Base-by-base conservation (phyloP, 257 asterid genomes). In the Gentiana macrophylla region DNA sequence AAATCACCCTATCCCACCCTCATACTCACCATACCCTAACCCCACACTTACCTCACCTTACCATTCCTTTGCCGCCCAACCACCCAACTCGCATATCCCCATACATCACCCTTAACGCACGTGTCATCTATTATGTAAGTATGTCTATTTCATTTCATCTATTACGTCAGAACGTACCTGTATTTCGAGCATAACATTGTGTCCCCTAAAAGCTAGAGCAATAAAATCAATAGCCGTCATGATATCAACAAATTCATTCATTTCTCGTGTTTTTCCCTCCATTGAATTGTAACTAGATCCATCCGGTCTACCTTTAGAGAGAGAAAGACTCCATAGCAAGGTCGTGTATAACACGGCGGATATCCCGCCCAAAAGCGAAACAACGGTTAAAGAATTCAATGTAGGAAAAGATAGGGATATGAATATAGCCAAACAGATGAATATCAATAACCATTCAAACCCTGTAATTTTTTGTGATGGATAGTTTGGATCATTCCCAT, bases 121-220 rank as follows among this genome's bases (percentile, higher is more conserved):
- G 24, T 24, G 24, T 24, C 24, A 24, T 24, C 24, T 24, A 24
- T 24, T 24, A 24, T 24, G 24, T 24, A 24, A 24, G 24, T 24
- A 24, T 24, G 24, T 24, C 24, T 24, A 24, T 24, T 24, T 24
- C 24, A 24, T 24, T 24, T 24, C 24, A 24, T 24, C 24, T 24
- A 24, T 24, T 24, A 24, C 24, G 24, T 0, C 24, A 0, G 24
- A 24, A 24, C 24, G 24, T 15, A 83, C 94, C 84, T 86, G 94
- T 60, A 89, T 89, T 69, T 89, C 97, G 3, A 89, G 73, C 37
- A 89, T 79, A 1, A 89, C 67, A 65, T 89, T 89, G 62, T 89
- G 97, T 5, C 97, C 97, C 24, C 24, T 24, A 24, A 24, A 24
- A 24, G 24, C 24, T 24, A 24, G 24, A 24, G 24, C 24, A 24